Evolutionary conservation across 225 moss, liverwort and hornwort species (phyloP), one percentile per base, ranked within the genome.

Genomic region (Bryum argenteum): DNA sequence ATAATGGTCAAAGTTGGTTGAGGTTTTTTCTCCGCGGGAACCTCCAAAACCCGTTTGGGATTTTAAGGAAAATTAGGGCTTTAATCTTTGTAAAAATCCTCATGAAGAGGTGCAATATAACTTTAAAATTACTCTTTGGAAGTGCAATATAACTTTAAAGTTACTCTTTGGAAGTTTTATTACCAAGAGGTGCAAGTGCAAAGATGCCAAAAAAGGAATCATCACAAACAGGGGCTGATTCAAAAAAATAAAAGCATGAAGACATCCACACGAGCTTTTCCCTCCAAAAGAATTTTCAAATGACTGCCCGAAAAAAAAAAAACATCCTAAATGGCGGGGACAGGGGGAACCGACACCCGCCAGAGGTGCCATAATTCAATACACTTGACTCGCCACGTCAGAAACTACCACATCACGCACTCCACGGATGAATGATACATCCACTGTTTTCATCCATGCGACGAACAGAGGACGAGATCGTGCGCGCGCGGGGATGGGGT

Each of bases 401-500:
- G 48, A 48, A 3, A 1, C 45, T 8, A 3, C 1, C 6, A 1
- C 33, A 33, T 33, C 33, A 33, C 33, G 33, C 33, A 33, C 33
- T 33, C 33, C 33, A 33, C 2, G 48, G 48, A 48, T 48, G 48
- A 48, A 48, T 16, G 48, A 48, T 16, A 7, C 16, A 7, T 16
- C 4, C 6, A 8, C 1, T 3, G 9, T 47, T 51, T 0, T 51
- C 51, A 22, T 23, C 55, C 22, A 1, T 22, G 23, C 0, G 20
- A 54, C 54, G 53, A 58, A 44, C 47, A 0, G 18, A 15, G 26
- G 75, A 75, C 33, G 61, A 21, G 0, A 9, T 26, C 37, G 51
- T 54, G 21, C 2, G 8, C 45, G 66, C 60, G 75, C 66, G 71
- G 80, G 66, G 65, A 71, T 53, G 65, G 70, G 75, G 69, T 58